Evolutionary conservation across 495 filamentous ascomycete genomes (phyloP), one percentile per base, ranked within the genome.

Genomic region (Corynascus novoguineensis): DNA sequence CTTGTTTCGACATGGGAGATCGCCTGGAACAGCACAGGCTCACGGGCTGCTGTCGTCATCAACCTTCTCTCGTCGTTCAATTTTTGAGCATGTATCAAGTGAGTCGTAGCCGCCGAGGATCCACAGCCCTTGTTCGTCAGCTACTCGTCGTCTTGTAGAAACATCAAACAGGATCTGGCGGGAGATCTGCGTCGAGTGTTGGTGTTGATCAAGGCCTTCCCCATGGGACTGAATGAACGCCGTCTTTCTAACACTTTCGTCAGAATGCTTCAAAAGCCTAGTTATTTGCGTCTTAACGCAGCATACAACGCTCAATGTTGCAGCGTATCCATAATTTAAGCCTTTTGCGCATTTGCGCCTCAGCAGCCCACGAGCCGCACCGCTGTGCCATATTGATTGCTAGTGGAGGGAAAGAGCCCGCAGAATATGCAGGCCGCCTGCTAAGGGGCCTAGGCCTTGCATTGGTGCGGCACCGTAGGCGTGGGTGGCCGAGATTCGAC

Each of bases 101-200:
- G n/a, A n/a, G n/a, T 32, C 32, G 4, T 25, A 17, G 6, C 12
- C n/a, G 17, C 29, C 34, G 29, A 21, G n/a, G 19, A 28, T 15
- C 46, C 29, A 22, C 1, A 34, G 40, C 6, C 34, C 21, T 14
- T 10, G 24, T 51, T 51, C 49, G 49, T 44, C 51, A 54, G 51
- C 29, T 34, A 17, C 9, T 4, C 5, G n/a, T n/a, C n/a, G n/a
- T n/a, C n/a, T n/a, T n/a, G 17, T 21, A 32, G 19, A 57, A 40
- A 49, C 22, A 49, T 5, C 44, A 28, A 50, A 50, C 22, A 5
- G 24, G 10, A 35, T 27, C 19, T 22, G 7, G 25, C 54, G 54
- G 54, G 54, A 57, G 46, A 57, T 57, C 54, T 24, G 45, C 32
- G 1, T 57, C 21, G 24, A 38, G 31, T 17, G 31, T 48, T n/a